A percentile compares a stretch with the other conserved stretches of the same genome.
Evolutionary conservation across 371 early-diverging fungal species (phyloP).

Genomic region (Gilbertella persicaria): DNA sequence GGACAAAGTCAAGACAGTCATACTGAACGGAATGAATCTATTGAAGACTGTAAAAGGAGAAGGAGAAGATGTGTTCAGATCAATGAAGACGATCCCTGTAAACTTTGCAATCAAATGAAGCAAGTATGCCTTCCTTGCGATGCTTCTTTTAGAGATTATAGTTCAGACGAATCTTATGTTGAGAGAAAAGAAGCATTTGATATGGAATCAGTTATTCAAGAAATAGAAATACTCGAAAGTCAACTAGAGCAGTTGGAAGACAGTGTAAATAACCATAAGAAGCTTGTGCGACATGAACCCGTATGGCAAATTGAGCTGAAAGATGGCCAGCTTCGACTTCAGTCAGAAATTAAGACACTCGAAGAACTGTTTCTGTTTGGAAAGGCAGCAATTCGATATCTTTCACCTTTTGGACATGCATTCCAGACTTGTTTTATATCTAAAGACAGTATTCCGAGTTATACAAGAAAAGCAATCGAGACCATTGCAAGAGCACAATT

Average conservation of each 20-base stretch:
- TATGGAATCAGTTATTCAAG: too few relatives aligned
- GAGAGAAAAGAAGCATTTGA: slow-evolving; percentile 2
- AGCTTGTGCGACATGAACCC: background rate
- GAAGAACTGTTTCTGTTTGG: slow-evolving; percentile 2
- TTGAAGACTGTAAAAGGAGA: slow-evolving; percentile 13
- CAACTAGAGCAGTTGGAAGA: slow-evolving; percentile 4
- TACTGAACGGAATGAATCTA: too few relatives aligned
- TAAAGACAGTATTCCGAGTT: background rate
- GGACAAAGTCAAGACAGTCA: too few relatives aligned
- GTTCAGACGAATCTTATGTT: background rate
- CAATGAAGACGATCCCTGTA: background rate
- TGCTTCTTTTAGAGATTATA: background rate
- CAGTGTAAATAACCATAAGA: background rate
- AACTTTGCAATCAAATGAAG: slow-evolving; percentile 6
- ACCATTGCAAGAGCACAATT: background rate
- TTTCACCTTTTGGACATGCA: slow-evolving; percentile 6
- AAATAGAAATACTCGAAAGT: too few relatives aligned
- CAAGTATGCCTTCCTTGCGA: slow-evolving; percentile 3
- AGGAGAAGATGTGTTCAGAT: slow-evolving; percentile 9
- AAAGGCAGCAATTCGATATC: slow-evolving; percentile 3
- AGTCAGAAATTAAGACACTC: background rate
- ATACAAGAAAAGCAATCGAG: background rate
- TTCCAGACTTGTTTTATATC: background rate
- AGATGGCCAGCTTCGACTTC: background rate
- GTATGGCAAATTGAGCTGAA: background rate